Base-by-base conservation (phyloP, 768 basidiomycete species). In the Daedaleopsis sinensis region DNA sequence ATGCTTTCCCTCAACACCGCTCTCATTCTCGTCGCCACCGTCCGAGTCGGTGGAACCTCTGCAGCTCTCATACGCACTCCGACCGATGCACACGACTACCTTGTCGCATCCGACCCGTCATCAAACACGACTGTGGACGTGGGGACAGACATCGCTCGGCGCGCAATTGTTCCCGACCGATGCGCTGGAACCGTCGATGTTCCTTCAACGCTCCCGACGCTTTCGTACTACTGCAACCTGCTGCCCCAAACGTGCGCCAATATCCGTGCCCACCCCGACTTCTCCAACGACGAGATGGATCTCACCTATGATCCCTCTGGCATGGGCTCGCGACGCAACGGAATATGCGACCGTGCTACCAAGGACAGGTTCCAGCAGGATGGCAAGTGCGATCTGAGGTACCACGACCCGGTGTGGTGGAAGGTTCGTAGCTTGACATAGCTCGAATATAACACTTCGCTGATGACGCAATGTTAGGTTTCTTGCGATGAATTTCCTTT, bases 401-500 rank as follows among this genome's bases (percentile, higher is more conserved):
- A 59, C 6, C 58, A 59, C 21, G 21, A 52, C 23, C 58, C 58
- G 8, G 19, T n/a, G 12, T 46, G 46, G 19, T 59, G 58, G 58
- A 44, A 53, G 32, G 58, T 59, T 12, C 9, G 50, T 23, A 16
- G 13, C 12, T 11, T 52, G 12, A 3, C 35, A 5, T 19, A 3
- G 12, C 27, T 21, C 4, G n/a, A 21, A 15, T 8, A 7, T 38
- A 15, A 7, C 37, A 8, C 5, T 37, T n/a, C 12, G 21, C 44
- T 35, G 8, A 8, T 36, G n/a, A 12, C 21, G 12, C 18, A 5
- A 6, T 15, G n/a, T 12, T n/a, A 59, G 58, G 43, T 59, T 3
- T 59, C 58, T 1, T 59, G 58, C 43, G 58, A 59, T 43, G 58
- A 59, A 43, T 59, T 59, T 43, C 58, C 58, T 5, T 59, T 59